Conservation (phyloP, 108 stramenopile species). For the Bacterosira constricta region DNA sequence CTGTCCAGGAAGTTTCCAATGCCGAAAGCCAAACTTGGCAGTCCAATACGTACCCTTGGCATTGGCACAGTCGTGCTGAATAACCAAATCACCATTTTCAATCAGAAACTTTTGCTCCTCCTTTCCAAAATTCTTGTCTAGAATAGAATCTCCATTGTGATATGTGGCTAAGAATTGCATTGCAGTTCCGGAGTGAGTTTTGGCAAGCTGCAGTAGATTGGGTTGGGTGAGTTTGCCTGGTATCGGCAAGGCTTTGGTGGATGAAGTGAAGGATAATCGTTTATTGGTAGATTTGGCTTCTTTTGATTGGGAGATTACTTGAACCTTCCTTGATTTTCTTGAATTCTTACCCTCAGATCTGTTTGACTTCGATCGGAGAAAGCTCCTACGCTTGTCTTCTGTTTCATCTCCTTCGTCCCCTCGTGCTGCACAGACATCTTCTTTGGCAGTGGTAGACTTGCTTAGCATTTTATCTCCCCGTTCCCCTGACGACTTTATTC, state of each 20-base stretch:
- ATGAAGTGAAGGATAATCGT: background rate
- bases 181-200: background rate
- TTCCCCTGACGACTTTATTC: too few relatives aligned
- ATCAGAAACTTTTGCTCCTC: background rate
- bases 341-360: background rate
- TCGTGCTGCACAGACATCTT: background rate
- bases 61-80: background rate
- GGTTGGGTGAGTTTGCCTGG: background rate
- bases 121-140: background rate
- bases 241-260: background rate
- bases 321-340: background rate
- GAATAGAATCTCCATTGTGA: background rate
- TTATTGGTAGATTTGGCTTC: background rate
- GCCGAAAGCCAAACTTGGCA: background rate
- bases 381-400: too few relatives aligned
- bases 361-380: background rate
- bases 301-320: background rate
- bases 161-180: background rate
- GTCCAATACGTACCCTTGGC: background rate
- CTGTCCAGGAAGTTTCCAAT: slow-evolving; percentile 2
- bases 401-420: too few relatives aligned
- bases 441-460: background rate
- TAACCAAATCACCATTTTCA: background rate
- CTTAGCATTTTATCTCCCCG: too few relatives aligned
- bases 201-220: background rate